These are phyloP conservation scores for Trichoderma asperelloides DNA, from an alignment of 495 filamentous ascomycete species.

Conservation along the genomic window DNA sequence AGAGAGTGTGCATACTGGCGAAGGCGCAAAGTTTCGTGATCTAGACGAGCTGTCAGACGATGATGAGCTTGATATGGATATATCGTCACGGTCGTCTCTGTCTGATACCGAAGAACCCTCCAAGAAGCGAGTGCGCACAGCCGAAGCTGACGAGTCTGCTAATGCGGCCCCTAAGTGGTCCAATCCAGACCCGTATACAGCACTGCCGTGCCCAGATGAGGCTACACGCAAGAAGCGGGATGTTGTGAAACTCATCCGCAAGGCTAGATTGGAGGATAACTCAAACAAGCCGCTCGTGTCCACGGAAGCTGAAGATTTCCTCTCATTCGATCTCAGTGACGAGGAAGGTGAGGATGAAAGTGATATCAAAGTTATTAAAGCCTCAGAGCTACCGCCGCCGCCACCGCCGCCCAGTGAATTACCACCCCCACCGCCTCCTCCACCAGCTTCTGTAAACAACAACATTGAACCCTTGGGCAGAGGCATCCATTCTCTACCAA, in stretches of 20 bases:
- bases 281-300: constrained; percentile 46
- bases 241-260: constrained; percentile 79
- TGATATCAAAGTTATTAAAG: background rate
- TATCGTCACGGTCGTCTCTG: constrained; percentile 38
- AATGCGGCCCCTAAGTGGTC: constrained; percentile 67
- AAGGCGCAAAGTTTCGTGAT: constrained; percentile 32
- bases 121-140: constrained; percentile 31
- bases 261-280: constrained; percentile 54
- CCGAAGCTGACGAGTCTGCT: constrained; percentile 26
- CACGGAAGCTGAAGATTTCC: constrained; percentile 63
- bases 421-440: constrained; percentile 13
- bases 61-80: constrained; percentile 59
- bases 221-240: constrained; percentile 60
- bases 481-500: background rate
- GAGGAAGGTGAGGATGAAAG: background rate
- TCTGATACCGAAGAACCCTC: constrained; percentile 41
- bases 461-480: constrained; percentile 15
- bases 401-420: background rate
- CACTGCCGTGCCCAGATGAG: constrained; percentile 61
- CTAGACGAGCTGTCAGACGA: constrained; percentile 60
- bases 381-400: background rate
- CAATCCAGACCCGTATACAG: constrained; percentile 87
- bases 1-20: constrained; percentile 27
- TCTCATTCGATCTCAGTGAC: constrained; percentile 60
- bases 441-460: constrained; percentile 17